Evolutionary conservation across 2,329 filamentous ascomycete species (phyloP), one percentile per base, ranked within the genome.

Genomic region (Neocucurbitaria cava): DNA sequence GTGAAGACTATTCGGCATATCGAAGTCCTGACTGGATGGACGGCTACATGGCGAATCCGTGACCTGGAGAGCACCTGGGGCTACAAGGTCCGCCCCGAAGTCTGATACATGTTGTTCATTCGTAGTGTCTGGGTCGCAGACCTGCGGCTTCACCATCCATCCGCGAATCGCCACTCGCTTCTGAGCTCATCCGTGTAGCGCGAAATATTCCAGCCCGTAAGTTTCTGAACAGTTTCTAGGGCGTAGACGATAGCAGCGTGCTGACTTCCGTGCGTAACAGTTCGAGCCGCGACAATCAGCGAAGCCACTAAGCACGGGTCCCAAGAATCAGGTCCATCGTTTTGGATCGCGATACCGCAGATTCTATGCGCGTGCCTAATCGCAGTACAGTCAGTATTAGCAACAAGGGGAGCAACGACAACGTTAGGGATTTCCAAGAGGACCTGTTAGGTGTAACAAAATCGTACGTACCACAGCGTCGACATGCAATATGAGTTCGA

Each of bases 21-120:
- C 49, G 82, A 85, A 59, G 68, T 74, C 5, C 75, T 78, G 56
- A 85, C 81, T 0, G 83, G 83, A 5, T 85, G 83, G 83, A 81
- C 78, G 20, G 78, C 80, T 1, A 77, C 74, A 38, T 85, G 82
- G 83, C 75, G 82, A n/a, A 80, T 84, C 31, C 68, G 74, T 2
- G 83, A 85, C 64, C 69, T 85, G 1, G 80, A 84, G 55, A 58
- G 68, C 48, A 68, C 71, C 0, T 71, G 67, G 65, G 67, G 67
- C 3, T 68, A 69, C 39, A 67, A 61, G 28, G 47, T 67, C 33
- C 59, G 56, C 18, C 52, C 45, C 15, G 49, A 51, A 17, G 9
- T 30, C 0, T 61, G 49, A 62, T 5, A 23, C n/a, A 17, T 3
- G 6, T 3, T 31, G 24, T n/a, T n/a, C 5, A n/a, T 21, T 4